phyloP scores from a whole-genome alignment of 345 rosid species.

The Salix koriyanagi region DNA sequence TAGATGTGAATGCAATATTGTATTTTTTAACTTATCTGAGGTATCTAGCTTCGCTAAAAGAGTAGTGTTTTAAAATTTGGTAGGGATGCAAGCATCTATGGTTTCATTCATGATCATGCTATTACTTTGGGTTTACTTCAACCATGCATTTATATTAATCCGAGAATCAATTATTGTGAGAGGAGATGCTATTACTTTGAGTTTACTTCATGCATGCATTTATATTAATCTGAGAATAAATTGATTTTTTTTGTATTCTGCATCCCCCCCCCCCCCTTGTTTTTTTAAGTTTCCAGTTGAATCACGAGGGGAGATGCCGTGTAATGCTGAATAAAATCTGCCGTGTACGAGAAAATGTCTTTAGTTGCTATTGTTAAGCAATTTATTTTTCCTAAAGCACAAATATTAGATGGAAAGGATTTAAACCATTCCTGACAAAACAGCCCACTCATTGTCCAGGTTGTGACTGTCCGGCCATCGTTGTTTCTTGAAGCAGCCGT shows the following conservation, averaged over 20 bases:
- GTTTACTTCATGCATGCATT: not conserved
- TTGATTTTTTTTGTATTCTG: not conserved
- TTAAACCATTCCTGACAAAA: not conserved
- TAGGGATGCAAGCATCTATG: not conserved
- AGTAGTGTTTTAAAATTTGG: not conserved
- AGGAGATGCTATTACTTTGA: not conserved
- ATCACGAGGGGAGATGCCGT: not conserved
- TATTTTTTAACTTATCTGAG: not conserved
- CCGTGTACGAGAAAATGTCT: not conserved
- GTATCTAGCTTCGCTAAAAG: not conserved
- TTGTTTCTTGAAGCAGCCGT: slow-evolving; percentile 80
- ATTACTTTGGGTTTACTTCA: not conserved
- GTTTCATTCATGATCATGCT: not conserved
- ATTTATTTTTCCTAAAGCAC: not conserved
- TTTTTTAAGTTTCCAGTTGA: not conserved
- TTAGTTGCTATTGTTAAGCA: not conserved
- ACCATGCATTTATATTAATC: not conserved
- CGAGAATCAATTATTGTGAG: not conserved
- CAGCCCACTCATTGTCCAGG: slow-evolving; percentile 39
- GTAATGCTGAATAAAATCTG: not conserved
- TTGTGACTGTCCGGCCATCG: slow-evolving; percentile 58
- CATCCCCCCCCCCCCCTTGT: not conserved
- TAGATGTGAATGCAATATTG: not conserved
- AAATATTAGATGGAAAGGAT: not conserved
- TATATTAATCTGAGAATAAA: not conserved